Evolutionary conservation across 2,329 filamentous ascomycete species (phyloP).

Genomic region (Paecilomyces sp.): DNA sequence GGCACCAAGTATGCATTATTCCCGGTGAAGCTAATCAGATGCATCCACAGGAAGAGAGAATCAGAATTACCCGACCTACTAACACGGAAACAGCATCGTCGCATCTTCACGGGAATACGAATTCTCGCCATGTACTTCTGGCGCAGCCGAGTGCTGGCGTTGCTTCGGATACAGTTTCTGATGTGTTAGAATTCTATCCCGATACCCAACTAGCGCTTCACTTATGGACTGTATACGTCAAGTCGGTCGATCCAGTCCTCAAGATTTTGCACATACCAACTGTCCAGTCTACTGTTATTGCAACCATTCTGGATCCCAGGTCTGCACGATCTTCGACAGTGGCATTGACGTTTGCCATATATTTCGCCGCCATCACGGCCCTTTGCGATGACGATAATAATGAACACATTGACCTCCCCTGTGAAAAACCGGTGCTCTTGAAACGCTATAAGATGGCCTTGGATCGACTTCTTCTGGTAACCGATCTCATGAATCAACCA

Average conservation of each 20-base stretch:
- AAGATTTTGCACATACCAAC: slow-evolving; percentile 15
- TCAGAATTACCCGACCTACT: neutral
- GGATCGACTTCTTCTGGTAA: slow-evolving; percentile 6
- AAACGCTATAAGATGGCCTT: slow-evolving; percentile 6
- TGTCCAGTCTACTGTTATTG: slow-evolving; percentile 9
- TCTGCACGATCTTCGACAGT: slow-evolving; percentile 20
- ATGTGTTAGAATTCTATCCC: slow-evolving; percentile 8
- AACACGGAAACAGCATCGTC: neutral
- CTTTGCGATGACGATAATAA: slow-evolving; percentile 19
- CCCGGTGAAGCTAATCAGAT: neutral
- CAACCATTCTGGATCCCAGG: slow-evolving; percentile 22
- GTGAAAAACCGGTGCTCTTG: slow-evolving; percentile 2
- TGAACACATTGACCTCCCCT: slow-evolving; percentile 11
- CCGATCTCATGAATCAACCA: slow-evolving; percentile 10
- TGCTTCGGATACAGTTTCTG: neutral
- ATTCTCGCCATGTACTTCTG: too few relatives aligned
- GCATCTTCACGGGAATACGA: neutral
- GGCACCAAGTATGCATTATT: neutral
- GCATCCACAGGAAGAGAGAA: neutral
- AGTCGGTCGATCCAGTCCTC: slow-evolving; percentile 12
- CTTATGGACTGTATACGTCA: slow-evolving; percentile 12
- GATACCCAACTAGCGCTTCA: slow-evolving; percentile 10
- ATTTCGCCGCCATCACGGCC: slow-evolving; percentile 46
- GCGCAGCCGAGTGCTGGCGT: neutral
- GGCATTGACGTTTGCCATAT: slow-evolving; percentile 50